These are phyloP conservation scores for Alloteropsis semialata DNA, from an alignment of 176 grass and related monocot genomes.

Conservation along the genomic window DNA sequence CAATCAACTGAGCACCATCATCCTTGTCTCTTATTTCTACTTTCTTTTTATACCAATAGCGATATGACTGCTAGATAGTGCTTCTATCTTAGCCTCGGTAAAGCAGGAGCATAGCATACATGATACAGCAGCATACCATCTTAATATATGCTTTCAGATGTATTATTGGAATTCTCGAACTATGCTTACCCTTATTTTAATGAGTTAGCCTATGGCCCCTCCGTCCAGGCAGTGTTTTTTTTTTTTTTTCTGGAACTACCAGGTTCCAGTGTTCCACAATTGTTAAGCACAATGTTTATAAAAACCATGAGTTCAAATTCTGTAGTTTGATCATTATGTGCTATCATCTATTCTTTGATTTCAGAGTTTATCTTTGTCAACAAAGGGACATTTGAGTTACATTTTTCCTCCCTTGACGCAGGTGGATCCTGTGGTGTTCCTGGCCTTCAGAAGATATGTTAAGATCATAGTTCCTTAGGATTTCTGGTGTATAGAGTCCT, in stretches of 20 bases:
- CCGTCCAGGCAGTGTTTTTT: neutral
- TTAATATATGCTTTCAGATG: neutral
- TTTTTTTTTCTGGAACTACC: too few species aligned
- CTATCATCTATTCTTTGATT: neutral
- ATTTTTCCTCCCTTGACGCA: conserved; percentile 19
- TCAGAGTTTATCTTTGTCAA: neutral
- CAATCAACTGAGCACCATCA: neutral
- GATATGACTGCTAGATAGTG: neutral
- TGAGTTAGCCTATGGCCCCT: neutral
- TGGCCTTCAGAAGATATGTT: conserved; percentile 26
- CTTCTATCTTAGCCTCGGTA: neutral
- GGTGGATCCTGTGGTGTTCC: conserved; percentile 17
- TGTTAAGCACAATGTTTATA: neutral
- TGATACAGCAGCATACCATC: neutral
- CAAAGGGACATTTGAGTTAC: neutral
- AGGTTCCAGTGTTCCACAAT: neutral
- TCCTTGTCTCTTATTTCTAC: neutral
- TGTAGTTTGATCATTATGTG: neutral
- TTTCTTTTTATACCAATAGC: neutral
- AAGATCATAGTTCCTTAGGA: conserved; percentile 13
- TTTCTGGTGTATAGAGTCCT: conserved; percentile 32
- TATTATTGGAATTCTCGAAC: neutral
- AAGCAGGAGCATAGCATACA: neutral
- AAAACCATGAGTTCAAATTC: neutral
- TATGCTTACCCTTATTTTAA: neutral